Conservation (phyloP, 345 rosid species). For the Draba incana region DNA sequence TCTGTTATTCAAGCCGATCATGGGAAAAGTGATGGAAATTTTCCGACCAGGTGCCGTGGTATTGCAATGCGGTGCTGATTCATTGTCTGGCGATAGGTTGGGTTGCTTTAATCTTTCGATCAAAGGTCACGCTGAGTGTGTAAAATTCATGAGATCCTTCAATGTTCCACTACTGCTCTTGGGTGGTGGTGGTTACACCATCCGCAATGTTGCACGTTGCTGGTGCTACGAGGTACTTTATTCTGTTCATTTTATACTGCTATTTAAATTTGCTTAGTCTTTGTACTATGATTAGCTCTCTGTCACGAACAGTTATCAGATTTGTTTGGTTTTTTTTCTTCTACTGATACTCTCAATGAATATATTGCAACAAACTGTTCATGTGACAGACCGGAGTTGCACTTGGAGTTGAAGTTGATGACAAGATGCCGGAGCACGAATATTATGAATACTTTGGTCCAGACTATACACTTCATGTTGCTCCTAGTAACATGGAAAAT, state of each 20-base stretch:
- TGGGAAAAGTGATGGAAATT: constrained; percentile 67
- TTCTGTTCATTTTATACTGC: constrained; percentile 13
- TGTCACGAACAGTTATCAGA: neutral
- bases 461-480: constrained; percentile 65
- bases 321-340: neutral
- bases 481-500: constrained; percentile 57
- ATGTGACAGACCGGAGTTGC: constrained; percentile 68
- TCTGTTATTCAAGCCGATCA: constrained; percentile 65
- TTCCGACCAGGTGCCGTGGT: constrained; percentile 71
- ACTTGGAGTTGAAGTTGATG: constrained; percentile 73
- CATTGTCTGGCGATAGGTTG: constrained; percentile 70
- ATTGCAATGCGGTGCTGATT: constrained; percentile 74
- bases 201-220: constrained; percentile 79
- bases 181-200: constrained; percentile 81
- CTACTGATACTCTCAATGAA: neutral
- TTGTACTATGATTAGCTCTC: neutral
- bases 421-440: constrained; percentile 83
- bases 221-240: constrained; percentile 71
- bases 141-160: constrained; percentile 72
- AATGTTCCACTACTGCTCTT: constrained; percentile 67
- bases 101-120: constrained; percentile 72
- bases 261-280: constrained; percentile 14
- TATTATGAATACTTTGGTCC: constrained; percentile 83
- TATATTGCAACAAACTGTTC: constrained; percentile 18
- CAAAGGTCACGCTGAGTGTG: constrained; percentile 87